Evolutionary conservation across 1,139 yeast genomes (phyloP).

Genomic region (Zygoascus meyerae): DNA sequence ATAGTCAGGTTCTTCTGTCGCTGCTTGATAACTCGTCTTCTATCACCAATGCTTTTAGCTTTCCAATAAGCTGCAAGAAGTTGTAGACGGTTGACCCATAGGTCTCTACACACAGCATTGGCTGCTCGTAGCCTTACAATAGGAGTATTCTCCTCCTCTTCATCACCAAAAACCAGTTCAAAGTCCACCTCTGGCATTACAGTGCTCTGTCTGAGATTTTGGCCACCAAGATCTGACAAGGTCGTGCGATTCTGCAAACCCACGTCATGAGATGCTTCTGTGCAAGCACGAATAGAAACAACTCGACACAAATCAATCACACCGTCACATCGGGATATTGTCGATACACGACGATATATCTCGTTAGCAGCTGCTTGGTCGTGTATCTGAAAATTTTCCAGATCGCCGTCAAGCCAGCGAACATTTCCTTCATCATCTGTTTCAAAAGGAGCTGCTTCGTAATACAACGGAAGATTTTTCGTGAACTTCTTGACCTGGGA

Average conservation of each 20-base stretch:
- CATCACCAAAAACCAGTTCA: conserved; percentile 47
- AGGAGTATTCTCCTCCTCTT: conserved; percentile 41
- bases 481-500: conserved; percentile 22
- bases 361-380: conserved; percentile 60
- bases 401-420: conserved; percentile 47
- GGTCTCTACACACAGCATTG: conserved; percentile 44
- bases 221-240: background rate
- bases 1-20: conserved; percentile 44
- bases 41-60: conserved; percentile 41
- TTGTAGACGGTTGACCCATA: conserved; percentile 56
- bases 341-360: conserved; percentile 53
- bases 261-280: background rate
- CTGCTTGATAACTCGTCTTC: conserved; percentile 34
- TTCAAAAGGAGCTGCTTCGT: conserved; percentile 48
- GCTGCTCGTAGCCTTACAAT: conserved; percentile 55
- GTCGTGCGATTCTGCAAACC: background rate
- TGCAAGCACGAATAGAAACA: conserved; percentile 31
- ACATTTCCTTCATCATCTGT: conserved; percentile 45
- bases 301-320: conserved; percentile 56
- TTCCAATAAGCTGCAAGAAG: conserved; percentile 57
- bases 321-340: conserved; percentile 54
- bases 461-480: conserved; percentile 35
- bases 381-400: conserved; percentile 40
- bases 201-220: background rate
- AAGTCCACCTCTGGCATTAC: conserved; percentile 30